Conservation (phyloP, 768 basidiomycete genomes). For the Lactarius tabidus region DNA sequence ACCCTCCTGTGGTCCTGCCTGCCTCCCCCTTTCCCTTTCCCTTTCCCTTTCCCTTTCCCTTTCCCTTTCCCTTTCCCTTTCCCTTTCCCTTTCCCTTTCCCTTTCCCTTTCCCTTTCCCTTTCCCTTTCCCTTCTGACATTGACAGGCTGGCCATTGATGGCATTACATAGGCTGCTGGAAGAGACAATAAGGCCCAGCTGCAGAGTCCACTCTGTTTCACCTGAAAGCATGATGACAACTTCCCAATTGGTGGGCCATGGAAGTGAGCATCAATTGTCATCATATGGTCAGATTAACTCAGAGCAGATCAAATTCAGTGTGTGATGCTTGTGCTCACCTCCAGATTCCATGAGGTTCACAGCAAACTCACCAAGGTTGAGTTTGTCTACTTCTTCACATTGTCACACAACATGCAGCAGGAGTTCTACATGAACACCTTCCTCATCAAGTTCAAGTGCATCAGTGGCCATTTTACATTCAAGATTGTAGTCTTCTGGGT, state of each 20-base stretch:
- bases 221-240: slow-evolving; percentile 94
- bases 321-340: slow-evolving; percentile 82
- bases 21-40: no score
- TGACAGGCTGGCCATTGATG: no score
- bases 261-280: slow-evolving; percentile 68
- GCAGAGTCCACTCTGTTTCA: slow-evolving; percentile 77
- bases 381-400: slow-evolving; percentile 78
- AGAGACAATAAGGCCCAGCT: slow-evolving; percentile 79
- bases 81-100: no score
- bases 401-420: slow-evolving; percentile 88
- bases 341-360: slow-evolving; percentile 83
- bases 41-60: no score
- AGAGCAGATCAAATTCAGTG: slow-evolving; percentile 80
- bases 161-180: no score
- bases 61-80: no score
- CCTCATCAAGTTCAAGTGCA: slow-evolving; percentile 93
- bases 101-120: no score
- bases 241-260: slow-evolving; percentile 65
- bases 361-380: slow-evolving; percentile 95
- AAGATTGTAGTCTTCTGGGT: slow-evolving; percentile 96
- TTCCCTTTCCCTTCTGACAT: no score
- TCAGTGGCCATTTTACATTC: slow-evolving; percentile 99
- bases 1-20: no score
- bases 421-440: slow-evolving; percentile 89
- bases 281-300: slow-evolving; percentile 79